Conservation (phyloP, 345 rosid species). For the Dovyalis caffra region DNA sequence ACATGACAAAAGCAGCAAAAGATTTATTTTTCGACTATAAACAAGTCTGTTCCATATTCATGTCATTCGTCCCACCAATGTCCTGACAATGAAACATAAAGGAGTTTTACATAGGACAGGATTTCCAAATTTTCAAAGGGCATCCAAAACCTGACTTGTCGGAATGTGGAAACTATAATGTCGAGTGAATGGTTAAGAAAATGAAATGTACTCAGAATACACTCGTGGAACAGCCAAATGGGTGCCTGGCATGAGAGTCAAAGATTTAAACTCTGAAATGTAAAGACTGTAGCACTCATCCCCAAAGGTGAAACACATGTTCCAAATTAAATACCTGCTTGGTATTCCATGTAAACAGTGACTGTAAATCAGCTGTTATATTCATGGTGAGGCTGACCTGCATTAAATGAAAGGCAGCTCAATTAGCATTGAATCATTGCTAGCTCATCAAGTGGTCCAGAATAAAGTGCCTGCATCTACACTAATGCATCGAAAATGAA, state of each 20-base stretch:
- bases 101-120: too few relatives aligned
- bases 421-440: background rate
- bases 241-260: background rate
- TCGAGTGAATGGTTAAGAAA: background rate
- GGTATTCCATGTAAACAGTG: conserved; percentile 96
- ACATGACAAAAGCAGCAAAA: background rate
- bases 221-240: background rate
- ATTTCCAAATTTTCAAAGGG: too few relatives aligned
- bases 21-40: background rate
- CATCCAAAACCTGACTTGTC: background rate
- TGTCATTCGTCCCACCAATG: background rate
- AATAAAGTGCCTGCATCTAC: background rate
- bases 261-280: background rate
- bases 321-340: conserved; percentile 62
- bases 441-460: background rate
- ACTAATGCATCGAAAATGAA: background rate
- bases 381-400: conserved; percentile 91
- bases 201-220: background rate
- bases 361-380: conserved; percentile 78
- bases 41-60: background rate
- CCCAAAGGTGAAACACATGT: background rate
- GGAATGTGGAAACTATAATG: background rate
- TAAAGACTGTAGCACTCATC: background rate
- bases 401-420: conserved; percentile 15
- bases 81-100: background rate